Evolutionary conservation across 768 basidiomycete genomes (phyloP).

Genomic region (Lactifluus volemus): DNA sequence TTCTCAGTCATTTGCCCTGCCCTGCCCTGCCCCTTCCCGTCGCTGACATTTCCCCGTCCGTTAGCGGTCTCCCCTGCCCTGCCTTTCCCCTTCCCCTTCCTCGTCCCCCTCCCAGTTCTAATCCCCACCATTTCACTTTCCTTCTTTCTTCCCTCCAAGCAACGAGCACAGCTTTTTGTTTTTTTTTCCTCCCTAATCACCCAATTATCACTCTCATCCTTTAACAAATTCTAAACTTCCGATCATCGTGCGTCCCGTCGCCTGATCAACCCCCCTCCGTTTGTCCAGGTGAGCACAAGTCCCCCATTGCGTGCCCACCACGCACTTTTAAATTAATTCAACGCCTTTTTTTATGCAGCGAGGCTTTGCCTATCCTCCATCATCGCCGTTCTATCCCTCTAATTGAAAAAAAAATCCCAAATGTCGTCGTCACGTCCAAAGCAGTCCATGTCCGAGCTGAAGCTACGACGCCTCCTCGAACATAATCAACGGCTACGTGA

Average conservation of each 20-base stretch:
- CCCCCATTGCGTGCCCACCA: neutral
- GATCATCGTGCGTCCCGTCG: neutral
- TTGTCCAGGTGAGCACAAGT: neutral
- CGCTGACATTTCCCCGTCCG: neutral
- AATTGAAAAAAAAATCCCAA: constrained; percentile 14
- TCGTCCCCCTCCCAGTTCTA: neutral
- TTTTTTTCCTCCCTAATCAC: neutral
- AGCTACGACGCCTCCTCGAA: constrained; percentile 67
- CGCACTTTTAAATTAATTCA: neutral
- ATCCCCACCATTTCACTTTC: neutral
- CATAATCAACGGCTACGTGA: constrained; percentile 67
- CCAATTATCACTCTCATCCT: neutral
- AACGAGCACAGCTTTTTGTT: neutral
- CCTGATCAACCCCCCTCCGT: constrained; percentile 5
- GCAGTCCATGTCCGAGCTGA: constrained; percentile 76
- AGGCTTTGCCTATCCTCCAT: neutral
- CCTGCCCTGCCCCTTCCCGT: neutral
- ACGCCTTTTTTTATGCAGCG: neutral
- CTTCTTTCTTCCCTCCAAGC: neutral
- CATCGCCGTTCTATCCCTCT: neutral
- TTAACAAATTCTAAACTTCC: neutral
- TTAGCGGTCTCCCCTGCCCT: neutral
- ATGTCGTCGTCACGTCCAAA: constrained; percentile 56
- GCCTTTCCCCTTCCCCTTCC: neutral
- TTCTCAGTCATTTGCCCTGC: neutral